phyloP scores from a whole-genome alignment of 129 eudicot species.

The Heracleum sosnowskyi region DNA sequence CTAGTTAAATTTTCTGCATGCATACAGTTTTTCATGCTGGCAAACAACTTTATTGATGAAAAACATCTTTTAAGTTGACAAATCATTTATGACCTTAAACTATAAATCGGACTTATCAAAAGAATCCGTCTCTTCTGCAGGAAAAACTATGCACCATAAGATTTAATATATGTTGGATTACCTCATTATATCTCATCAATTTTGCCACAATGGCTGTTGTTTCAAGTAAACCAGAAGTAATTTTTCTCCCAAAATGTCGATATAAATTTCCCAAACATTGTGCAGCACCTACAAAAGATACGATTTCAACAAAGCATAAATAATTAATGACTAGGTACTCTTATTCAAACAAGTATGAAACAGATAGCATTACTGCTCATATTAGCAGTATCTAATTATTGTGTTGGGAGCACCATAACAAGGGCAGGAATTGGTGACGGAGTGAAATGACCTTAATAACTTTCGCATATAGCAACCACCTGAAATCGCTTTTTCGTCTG shows the following conservation, averaged over 20 bases:
- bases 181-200: conserved; percentile 84
- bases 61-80: neutral
- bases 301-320: conserved; percentile 8
- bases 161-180: conserved; percentile 15
- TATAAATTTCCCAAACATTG: conserved; percentile 90
- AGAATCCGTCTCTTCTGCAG: neutral
- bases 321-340: neutral
- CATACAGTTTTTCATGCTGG: neutral
- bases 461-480: neutral
- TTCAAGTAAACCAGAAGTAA: conserved; percentile 87
- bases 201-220: conserved; percentile 74
- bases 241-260: conserved; percentile 76
- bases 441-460: neutral
- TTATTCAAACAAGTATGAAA: neutral
- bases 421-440: neutral
- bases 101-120: neutral
- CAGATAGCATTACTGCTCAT: neutral
- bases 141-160: neutral
- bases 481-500: neutral
- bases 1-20: neutral
- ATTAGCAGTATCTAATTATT: neutral
- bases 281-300: conserved; percentile 62
- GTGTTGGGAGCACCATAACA: neutral
- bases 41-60: neutral
- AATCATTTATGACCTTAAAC: neutral